Evolutionary conservation across 306 rosid genomes (phyloP).

Genomic region (Begonia masoniana): DNA sequence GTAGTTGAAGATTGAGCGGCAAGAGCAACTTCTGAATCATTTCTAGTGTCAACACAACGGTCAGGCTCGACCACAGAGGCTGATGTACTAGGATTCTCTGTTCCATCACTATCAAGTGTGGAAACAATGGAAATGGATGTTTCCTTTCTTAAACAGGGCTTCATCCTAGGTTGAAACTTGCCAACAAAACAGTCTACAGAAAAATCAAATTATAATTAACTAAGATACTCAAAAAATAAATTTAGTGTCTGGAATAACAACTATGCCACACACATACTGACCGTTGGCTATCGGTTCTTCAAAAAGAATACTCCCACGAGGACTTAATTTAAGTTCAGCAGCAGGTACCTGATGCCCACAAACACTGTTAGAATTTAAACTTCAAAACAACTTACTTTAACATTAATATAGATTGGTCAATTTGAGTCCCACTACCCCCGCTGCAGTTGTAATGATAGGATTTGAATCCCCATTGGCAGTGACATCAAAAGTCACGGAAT

Average conservation of each 20-base stretch:
- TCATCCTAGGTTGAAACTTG: conserved; percentile 40
- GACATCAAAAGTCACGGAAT: conserved; percentile 12
- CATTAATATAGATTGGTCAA: neutral
- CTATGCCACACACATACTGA: conserved; percentile 15
- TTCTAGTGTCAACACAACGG: too few species aligned
- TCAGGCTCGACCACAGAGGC: too few species aligned
- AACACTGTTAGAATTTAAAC: conserved; percentile 10
- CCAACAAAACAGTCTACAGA: conserved; percentile 21
- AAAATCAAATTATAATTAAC: conserved; percentile 3
- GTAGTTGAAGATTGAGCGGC: too few species aligned
- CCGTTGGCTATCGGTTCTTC: conserved; percentile 27
- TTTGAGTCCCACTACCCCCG: conserved; percentile 16
- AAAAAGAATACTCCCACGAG: conserved; percentile 26
- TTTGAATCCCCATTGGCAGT: conserved; percentile 18
- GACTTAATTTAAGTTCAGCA: conserved; percentile 29
- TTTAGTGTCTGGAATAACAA: conserved; percentile 1
- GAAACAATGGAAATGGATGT: conserved; percentile 14
- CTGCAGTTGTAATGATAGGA: conserved; percentile 11
- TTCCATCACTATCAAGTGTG: conserved; percentile 11
- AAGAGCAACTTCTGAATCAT: too few species aligned
- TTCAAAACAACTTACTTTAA: conserved; percentile 4
- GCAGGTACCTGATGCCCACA: conserved; percentile 23
- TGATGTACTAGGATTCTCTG: too few species aligned
- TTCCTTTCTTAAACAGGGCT: conserved; percentile 35
- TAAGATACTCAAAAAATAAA: conserved; percentile 8